Conservation (phyloP, 2,329 filamentous ascomycete genomes). For the Monosporascus cannonballus region DNA sequence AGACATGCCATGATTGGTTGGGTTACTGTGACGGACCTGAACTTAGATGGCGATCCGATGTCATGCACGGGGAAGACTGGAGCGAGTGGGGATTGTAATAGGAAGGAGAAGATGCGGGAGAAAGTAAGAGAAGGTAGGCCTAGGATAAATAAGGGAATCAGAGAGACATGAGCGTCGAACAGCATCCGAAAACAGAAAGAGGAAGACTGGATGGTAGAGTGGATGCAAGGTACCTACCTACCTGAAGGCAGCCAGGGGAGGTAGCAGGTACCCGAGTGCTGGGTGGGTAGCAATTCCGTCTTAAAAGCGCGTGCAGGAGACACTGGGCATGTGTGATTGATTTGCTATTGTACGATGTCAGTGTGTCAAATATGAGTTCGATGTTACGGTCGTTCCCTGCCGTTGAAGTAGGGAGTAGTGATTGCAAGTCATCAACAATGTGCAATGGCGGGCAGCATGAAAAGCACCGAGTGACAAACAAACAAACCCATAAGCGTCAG, state of each 20-base stretch:
- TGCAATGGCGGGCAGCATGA: not conserved
- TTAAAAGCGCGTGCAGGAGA: not conserved
- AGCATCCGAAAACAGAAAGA: not conserved
- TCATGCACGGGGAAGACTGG: not conserved
- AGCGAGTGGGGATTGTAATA: not conserved
- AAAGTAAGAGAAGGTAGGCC: not conserved
- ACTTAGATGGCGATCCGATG: not conserved
- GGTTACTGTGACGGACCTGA: not conserved
- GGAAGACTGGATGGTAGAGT: not conserved
- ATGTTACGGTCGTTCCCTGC: not conserved
- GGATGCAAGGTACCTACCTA: too few species aligned
- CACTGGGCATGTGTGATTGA: not conserved
- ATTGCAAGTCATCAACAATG: not conserved
- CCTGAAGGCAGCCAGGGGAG: not conserved
- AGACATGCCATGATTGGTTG: constrained; percentile 13
- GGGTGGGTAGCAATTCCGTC: not conserved
- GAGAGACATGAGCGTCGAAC: too few species aligned
- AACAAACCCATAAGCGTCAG: not conserved
- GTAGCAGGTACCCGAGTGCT: not conserved
- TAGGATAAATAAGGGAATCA: too few species aligned
- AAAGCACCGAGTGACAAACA: not conserved
- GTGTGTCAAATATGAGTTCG: not conserved
- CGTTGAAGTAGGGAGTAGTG: not conserved
- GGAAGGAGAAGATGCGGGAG: not conserved
- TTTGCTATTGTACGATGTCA: too few species aligned